Conservation (phyloP, 148 eudicot genomes). For the Camellia lanceoleosa region DNA sequence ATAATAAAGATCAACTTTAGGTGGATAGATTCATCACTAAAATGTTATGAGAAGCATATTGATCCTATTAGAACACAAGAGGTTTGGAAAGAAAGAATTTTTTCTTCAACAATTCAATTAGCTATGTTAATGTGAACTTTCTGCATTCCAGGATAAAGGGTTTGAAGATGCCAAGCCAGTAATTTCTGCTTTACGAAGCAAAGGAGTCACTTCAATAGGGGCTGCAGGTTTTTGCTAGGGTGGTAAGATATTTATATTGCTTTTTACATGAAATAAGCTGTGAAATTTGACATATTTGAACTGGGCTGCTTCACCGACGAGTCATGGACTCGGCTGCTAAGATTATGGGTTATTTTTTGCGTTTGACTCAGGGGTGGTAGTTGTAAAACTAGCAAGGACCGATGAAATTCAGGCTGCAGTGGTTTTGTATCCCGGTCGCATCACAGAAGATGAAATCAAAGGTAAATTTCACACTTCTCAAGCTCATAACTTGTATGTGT, state of each 20-base stretch:
- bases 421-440: constrained; percentile 39
- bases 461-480: constrained; percentile 22
- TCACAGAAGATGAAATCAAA: constrained; percentile 38
- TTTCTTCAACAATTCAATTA: not conserved
- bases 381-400: constrained; percentile 33
- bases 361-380: constrained; percentile 36
- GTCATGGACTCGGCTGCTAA: not conserved
- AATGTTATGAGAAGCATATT: not conserved
- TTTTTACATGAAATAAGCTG: not conserved
- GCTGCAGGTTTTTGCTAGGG: constrained; percentile 54
- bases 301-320: not conserved
- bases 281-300: not conserved
- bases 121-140: not conserved
- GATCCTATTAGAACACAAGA: not conserved
- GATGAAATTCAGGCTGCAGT: constrained; percentile 47
- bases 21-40: not conserved
- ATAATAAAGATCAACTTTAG: not conserved
- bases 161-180: constrained; percentile 36
- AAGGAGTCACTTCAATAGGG: constrained; percentile 33
- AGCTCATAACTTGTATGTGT: not conserved
- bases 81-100: not conserved
- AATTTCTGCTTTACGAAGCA: constrained; percentile 28
- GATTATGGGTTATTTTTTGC: not conserved
- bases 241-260: constrained; percentile 18
- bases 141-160: constrained; percentile 33